Percentiles rank a stretch among this genome's conserved stretches.
Evolutionary conservation across 768 basidiomycete species (phyloP).

Genomic region (Tricholoma sp.): DNA sequence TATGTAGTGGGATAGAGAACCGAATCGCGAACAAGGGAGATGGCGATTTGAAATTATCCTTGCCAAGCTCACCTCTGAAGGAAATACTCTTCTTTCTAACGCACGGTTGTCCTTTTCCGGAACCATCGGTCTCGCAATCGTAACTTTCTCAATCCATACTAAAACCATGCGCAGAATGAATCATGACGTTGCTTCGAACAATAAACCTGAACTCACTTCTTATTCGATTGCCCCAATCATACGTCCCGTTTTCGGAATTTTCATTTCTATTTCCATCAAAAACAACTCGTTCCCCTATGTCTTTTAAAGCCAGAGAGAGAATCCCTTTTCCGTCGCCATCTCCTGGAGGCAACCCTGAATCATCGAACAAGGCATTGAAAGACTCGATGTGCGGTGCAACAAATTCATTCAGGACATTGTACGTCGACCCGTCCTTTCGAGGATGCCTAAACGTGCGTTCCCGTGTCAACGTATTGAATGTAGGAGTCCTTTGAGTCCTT

Average conservation of each 20-base stretch:
- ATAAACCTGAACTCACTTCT: conserved; percentile 53
- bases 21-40: background rate
- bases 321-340: conserved; percentile 79
- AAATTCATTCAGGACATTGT: conserved; percentile 86
- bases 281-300: conserved; percentile 88
- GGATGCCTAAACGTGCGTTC: conserved; percentile 79
- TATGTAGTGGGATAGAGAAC: background rate
- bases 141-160: conserved; percentile 92
- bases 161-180: conserved; percentile 4
- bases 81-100: conserved; percentile 75
- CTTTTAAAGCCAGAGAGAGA: conserved; percentile 69
- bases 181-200: background rate
- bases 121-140: conserved; percentile 80
- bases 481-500: conserved; percentile 36
- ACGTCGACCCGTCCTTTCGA: conserved; percentile 57
- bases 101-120: conserved; percentile 76
- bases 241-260: conserved; percentile 46
- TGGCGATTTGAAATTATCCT: conserved; percentile 8
- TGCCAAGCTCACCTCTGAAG: conserved; percentile 63
- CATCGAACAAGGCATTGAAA: conserved; percentile 95
- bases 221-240: conserved; percentile 79
- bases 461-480: conserved; percentile 78
- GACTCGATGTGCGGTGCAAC: conserved; percentile 92
- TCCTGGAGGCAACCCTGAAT: conserved; percentile 71
- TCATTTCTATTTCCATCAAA: conserved; percentile 70